Percentiles rank a stretch among this genome's conserved stretches.
phyloP scores from a whole-genome alignment of 2,329 filamentous ascomycete genomes.

The Dendrostoma leiphaemia region DNA sequence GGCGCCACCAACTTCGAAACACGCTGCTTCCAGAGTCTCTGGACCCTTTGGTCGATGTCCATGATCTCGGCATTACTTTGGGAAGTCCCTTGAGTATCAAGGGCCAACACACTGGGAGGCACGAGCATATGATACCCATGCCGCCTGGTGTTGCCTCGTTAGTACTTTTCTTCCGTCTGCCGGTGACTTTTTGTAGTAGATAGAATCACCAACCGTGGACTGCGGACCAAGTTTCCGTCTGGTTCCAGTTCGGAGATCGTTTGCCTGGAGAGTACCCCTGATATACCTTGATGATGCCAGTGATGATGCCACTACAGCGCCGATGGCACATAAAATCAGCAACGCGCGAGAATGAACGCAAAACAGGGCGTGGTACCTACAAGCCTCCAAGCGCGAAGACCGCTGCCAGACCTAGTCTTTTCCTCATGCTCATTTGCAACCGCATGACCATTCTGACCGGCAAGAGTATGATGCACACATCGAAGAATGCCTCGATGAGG shows the following conservation, averaged over 20 bases:
- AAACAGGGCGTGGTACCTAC: too few species aligned
- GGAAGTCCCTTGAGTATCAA: too few species aligned
- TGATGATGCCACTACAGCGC: neutral
- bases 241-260: neutral
- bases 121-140: constrained; percentile 2
- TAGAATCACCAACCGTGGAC: neutral
- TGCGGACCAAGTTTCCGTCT: constrained; percentile 2
- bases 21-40: too few species aligned
- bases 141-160: neutral
- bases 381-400: neutral
- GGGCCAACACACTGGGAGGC: constrained; percentile 7
- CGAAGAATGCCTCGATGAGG: neutral
- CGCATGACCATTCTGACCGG: neutral
- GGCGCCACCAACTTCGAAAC: too few species aligned
- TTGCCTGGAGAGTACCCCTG: neutral
- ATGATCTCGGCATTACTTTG: too few species aligned
- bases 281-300: neutral
- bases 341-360: neutral
- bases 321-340: neutral
- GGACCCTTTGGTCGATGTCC: too few species aligned
- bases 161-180: neutral
- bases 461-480: neutral
- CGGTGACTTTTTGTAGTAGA: neutral
- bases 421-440: neutral
- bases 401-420: neutral